Evolutionary conservation across 306 rosid species (phyloP), one percentile per base, ranked within the genome.

Genomic region (Cyclanthera cordifolia): DNA sequence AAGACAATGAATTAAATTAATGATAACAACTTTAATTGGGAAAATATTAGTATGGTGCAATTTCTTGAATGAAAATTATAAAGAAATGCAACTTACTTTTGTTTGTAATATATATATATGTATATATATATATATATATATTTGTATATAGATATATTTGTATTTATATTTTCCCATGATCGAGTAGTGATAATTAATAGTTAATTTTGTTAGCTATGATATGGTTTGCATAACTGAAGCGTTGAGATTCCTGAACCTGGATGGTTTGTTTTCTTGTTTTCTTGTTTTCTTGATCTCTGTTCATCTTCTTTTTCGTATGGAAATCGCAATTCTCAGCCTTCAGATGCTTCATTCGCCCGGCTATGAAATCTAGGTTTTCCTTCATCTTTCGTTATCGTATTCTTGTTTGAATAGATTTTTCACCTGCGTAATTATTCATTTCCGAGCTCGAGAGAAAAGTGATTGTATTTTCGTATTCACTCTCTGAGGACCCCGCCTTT

Each of bases 231-330:
- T 45, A 23, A 43, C 54, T 43, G 41, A 23, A 65, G 41, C 3
- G 16, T 14, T 46, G 23, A 66, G 70, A 66, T 66, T 66, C 54
- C 53, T 64, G 34, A 39, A 39, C 70, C 70, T 65, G 7, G 14
- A 3, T 20, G 34, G 3, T 3, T 64, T 20, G 34, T 6, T 19
- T 37, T 4, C 34, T 43, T 41, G 20, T 63, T 34, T 41, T 41
- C 52, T 64, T 63, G 19, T 6, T 41, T 12, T 23, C 21, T 64
- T 51, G 45, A 45, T 65, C 17, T 23, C 53, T 3, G 30, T 39
- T 17, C 28, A 43, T 64, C 70, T 43, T 64, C n/a, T 43, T 21
- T 23, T 34, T 6, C 41, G 1, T 24, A 11, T 24, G 23, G 23
- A 6, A 19, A 3, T 66, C 41, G 12, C 4, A 66, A 23, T 46